Conservation (phyloP, 768 basidiomycete species). For the Sutorius australiensis region DNA sequence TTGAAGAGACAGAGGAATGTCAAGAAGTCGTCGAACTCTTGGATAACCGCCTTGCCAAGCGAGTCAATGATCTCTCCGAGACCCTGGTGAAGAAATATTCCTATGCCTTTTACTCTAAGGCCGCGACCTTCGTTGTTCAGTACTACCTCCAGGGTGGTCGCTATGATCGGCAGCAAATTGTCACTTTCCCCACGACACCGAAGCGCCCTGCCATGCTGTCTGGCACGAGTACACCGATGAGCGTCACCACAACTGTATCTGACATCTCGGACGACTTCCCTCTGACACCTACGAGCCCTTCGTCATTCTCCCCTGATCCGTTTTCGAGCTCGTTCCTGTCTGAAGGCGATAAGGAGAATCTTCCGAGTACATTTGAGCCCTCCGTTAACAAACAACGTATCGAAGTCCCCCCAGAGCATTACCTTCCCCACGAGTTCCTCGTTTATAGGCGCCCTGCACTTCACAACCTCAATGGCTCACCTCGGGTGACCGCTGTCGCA, state of each 20-base stretch:
- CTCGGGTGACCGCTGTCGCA: slow-evolving; percentile 51
- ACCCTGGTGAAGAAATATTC: slow-evolving; percentile 99
- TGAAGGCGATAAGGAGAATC: slow-evolving; percentile 81
- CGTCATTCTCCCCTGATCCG: slow-evolving; percentile 36
- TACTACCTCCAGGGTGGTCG: slow-evolving; percentile 89
- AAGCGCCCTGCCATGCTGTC: slow-evolving; percentile 39
- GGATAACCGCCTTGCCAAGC: slow-evolving; percentile 80
- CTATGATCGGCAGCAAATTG: slow-evolving; percentile 48
- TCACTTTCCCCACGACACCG: slow-evolving; percentile 63
- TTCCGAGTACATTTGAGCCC: slow-evolving; percentile 66
- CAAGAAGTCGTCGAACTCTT: slow-evolving; percentile 81
- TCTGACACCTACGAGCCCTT: slow-evolving; percentile 72
- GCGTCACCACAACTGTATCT: slow-evolving; percentile 67
- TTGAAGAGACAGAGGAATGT: slow-evolving; percentile 83
- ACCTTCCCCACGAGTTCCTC: slow-evolving; percentile 78
- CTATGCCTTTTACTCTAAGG: slow-evolving; percentile 93
- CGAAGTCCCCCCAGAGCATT: slow-evolving; percentile 70
- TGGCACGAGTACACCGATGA: slow-evolving; percentile 68
- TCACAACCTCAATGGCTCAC: slow-evolving; percentile 70
- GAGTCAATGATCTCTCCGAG: slow-evolving; percentile 90
- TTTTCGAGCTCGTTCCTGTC: slow-evolving; percentile 59
- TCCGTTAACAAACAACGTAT: slow-evolving; percentile 66
- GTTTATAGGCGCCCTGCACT: slow-evolving; percentile 74
- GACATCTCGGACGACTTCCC: slow-evolving; percentile 84
- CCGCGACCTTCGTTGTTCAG: slow-evolving; percentile 89